These are phyloP conservation scores for Wallacemonas collosoma DNA, from an alignment of 208 protist genomes.

Conservation along the genomic window DNA sequence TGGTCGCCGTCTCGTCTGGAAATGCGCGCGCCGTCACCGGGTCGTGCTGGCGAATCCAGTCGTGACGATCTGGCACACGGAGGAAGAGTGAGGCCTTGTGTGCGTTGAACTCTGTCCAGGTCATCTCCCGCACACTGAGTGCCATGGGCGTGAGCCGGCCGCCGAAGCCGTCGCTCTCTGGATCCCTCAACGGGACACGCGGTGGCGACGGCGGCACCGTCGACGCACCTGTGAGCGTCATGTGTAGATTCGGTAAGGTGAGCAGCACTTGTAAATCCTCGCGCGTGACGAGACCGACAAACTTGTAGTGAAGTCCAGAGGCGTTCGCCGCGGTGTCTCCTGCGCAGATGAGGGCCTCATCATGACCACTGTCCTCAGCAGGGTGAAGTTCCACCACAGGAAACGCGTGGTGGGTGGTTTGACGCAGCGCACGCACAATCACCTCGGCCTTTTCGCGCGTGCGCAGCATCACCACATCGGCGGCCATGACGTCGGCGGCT, in stretches of 20 bases:
- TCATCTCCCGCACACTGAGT: conserved; percentile 56
- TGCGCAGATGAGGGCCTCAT: no score
- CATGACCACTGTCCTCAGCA: background rate
- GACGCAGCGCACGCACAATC: conserved; percentile 64
- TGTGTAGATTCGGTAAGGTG: background rate
- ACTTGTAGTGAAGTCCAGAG: conserved; percentile 44
- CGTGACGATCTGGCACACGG: conserved; percentile 33
- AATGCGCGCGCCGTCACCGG: conserved; percentile 7
- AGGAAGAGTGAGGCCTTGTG: conserved; percentile 82
- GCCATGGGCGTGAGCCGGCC: conserved; percentile 48
- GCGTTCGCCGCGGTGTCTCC: no score
- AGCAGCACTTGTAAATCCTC: conserved; percentile 74
- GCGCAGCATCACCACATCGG: conserved; percentile 73
- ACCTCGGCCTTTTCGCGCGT: conserved; percentile 69
- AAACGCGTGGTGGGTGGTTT: conserved; percentile 92
- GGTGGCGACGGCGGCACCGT: background rate
- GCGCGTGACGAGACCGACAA: conserved; percentile 87
- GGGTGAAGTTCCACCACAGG: conserved; percentile 67
- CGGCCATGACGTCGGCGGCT: conserved; percentile 90
- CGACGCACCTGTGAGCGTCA: background rate
- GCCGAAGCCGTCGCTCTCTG: conserved; percentile 50
- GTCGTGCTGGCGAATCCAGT: conserved; percentile 40
- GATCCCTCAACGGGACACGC: conserved; percentile 21
- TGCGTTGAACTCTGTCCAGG: conserved; percentile 70
- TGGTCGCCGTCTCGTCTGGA: background rate